Base-by-base conservation (phyloP, 106 monocot genomes). In the Triglochin maritima region DNA sequence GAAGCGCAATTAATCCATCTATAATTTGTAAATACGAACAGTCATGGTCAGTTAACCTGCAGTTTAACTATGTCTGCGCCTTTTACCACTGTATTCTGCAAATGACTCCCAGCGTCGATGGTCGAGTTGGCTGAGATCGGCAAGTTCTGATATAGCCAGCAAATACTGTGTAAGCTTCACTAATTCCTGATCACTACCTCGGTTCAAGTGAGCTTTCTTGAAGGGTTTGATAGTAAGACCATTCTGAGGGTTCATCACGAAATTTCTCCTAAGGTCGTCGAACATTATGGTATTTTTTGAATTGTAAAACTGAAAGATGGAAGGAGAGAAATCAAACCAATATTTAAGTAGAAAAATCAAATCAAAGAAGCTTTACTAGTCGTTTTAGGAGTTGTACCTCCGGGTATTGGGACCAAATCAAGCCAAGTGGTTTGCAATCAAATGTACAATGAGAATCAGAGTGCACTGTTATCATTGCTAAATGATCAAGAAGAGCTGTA, bases 201-300 rank as follows among this genome's bases (percentile, higher is more conserved):
- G 70, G 60, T 99, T 92, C 69, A 81, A 60, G 72, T 92, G 92
- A 15, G 98, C 88, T 64, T 82, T 88, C 72, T 73, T 82, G 63
- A 92, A 99, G 46, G 98, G 98, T 55, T 75, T 88, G 44, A 99
- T 92, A 4, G 79, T 79, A 12, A 99, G 88, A 17, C 98, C 98
- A 78, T 99, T 98, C 77, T 92, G 88, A 57, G 98, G 98, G 69
- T 99, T 99, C 98, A 99, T 99, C 75, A 92, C 98, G 67, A 92
- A 99, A 71, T 99, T 99, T 75, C 98, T 84, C 74, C 78, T 75
- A 1, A 99, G 86, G 59, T 99, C 98, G 67, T 99, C 92, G 71
- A 99, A 89, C 92, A 99, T 99, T 56, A 99, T 86, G 15, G 92
- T 84, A 66, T 99, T 92, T 74, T 29, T 89, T 47, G 81, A 75